These are phyloP conservation scores for Luvunga scandens DNA, from an alignment of 345 rosid genomes.

Conservation along the genomic window DNA sequence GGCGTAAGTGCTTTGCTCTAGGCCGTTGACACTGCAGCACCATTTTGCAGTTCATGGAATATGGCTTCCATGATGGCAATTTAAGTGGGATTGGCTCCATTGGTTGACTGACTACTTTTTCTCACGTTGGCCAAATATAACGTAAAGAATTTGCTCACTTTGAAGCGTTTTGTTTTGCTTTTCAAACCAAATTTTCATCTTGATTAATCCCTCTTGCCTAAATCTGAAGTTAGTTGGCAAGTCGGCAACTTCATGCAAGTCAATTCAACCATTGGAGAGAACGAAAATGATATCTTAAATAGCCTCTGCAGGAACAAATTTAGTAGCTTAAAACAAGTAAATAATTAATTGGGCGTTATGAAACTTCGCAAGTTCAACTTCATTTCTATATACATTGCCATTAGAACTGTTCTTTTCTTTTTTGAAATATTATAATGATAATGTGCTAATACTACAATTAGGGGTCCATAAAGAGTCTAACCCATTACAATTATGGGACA, in stretches of 20 bases:
- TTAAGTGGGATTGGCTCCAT: background rate
- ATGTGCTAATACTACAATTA: too few species aligned
- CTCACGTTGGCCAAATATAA: background rate
- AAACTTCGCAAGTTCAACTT: background rate
- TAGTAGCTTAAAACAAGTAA: background rate
- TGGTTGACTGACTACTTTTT: background rate
- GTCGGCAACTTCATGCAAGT: background rate
- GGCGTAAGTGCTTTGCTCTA: too few species aligned
- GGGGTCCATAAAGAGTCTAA: too few species aligned
- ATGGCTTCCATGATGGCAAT: background rate
- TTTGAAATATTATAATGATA: too few species aligned
- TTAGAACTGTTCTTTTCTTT: too few species aligned
- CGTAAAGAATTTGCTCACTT: background rate
- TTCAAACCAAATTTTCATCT: background rate
- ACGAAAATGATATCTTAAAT: background rate
- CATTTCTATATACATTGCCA: too few species aligned
- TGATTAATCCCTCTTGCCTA: background rate
- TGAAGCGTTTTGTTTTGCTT: background rate
- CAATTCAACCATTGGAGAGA: background rate
- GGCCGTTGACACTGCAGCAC: background rate
- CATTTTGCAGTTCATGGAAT: background rate
- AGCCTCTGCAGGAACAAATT: background rate
- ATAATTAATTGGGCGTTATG: too few species aligned
- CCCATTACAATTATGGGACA: too few species aligned
- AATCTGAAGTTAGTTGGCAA: background rate